Percentiles rank a stretch among this genome's conserved stretches.
Evolutionary conservation across 495 filamentous ascomycete genomes (phyloP).

Genomic region (Sporormia fimetaria): DNA sequence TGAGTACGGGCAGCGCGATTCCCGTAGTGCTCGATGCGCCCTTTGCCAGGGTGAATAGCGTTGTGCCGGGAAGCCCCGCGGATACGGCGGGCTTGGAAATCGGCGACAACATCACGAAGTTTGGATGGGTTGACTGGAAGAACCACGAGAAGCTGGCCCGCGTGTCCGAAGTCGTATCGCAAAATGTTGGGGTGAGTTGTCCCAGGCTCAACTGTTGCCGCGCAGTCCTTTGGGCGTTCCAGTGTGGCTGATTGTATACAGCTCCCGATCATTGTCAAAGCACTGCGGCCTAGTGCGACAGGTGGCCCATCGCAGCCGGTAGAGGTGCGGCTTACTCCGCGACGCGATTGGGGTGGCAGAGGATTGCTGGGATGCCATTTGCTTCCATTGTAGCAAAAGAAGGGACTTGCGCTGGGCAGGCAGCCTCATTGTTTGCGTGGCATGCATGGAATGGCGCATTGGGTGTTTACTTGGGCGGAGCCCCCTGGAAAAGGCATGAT

Average conservation of each 20-base stretch:
- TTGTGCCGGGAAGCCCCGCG: constrained; percentile 70
- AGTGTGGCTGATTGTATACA: constrained; percentile 28
- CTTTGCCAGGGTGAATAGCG: constrained; percentile 85
- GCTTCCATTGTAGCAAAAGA: constrained; percentile 47
- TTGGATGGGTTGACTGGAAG: constrained; percentile 66
- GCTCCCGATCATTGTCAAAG: constrained; percentile 59
- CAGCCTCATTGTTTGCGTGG: constrained; percentile 17
- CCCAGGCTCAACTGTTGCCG: neutral
- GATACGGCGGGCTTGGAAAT: constrained; percentile 67
- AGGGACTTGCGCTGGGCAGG: neutral
- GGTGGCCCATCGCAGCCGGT: constrained; percentile 42
- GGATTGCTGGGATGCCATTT: constrained; percentile 84
- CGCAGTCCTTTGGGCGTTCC: neutral
- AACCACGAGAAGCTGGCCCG: constrained; percentile 80
- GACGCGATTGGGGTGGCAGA: constrained; percentile 74
- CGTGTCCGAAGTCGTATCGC: constrained; percentile 71
- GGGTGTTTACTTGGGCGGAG: constrained; percentile 2
- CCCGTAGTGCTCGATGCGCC: constrained; percentile 45
- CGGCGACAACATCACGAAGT: constrained; percentile 74
- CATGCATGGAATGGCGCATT: constrained; percentile 25
- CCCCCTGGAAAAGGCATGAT: constrained; percentile 24
- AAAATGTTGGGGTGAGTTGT: constrained; percentile 76
- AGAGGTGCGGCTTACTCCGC: constrained; percentile 58
- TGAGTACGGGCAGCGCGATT: neutral
- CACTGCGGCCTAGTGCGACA: constrained; percentile 35